A percentile compares a stretch with the other conserved stretches of the same genome.
These are phyloP conservation scores for Tetraselmis chui DNA, from an alignment of 139 green algal genomes.

Conservation along the genomic window DNA sequence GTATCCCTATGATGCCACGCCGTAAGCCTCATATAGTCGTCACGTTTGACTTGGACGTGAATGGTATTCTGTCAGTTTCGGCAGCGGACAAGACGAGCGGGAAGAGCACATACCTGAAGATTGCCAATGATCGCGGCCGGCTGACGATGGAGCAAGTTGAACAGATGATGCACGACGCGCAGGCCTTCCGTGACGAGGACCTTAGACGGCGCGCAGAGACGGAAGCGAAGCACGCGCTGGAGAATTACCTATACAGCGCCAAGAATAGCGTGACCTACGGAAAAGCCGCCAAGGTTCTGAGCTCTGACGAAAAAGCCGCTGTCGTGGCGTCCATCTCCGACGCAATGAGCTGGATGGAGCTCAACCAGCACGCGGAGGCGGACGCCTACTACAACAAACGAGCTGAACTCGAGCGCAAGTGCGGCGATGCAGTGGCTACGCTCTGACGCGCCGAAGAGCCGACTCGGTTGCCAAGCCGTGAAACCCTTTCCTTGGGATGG, in stretches of 20 bases:
- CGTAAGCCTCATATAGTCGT: conserved; percentile 55
- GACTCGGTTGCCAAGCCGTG: too few relatives aligned
- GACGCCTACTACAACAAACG: neutral
- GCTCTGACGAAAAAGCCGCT: neutral
- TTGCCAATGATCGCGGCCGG: neutral
- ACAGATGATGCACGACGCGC: neutral
- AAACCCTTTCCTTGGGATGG: too few relatives aligned
- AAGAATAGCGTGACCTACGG: neutral
- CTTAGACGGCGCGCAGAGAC: neutral
- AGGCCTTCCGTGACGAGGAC: neutral
- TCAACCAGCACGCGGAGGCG: neutral
- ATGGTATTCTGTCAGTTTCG: conserved; percentile 30
- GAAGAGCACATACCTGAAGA: conserved; percentile 44
- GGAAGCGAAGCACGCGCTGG: neutral
- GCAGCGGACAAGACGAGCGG: conserved; percentile 47
- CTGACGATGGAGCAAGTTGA: neutral
- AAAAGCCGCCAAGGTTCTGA: neutral
- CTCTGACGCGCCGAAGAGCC: too few relatives aligned
- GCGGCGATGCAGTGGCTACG: too few relatives aligned
- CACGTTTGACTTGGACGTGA: conserved; percentile 55
- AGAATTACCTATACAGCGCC: neutral
- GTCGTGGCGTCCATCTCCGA: neutral
- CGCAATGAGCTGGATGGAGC: neutral
- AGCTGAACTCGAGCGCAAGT: neutral
- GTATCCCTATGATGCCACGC: conserved; percentile 42